Conservation (phyloP, 1,284 basidiomycete genomes). For the Macrocystidia cucumis region DNA sequence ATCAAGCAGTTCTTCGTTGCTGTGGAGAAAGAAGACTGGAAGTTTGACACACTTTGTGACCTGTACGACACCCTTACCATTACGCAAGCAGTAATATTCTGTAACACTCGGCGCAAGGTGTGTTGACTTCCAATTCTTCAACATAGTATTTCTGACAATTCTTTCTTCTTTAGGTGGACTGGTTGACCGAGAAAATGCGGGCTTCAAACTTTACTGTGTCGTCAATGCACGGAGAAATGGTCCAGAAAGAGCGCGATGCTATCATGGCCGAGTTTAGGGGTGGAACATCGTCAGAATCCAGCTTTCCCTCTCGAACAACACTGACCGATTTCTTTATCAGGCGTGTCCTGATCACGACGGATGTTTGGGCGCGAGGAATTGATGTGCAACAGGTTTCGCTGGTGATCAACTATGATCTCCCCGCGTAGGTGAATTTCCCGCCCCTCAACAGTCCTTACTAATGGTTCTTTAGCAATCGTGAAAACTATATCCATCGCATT, state of each 20-base stretch:
- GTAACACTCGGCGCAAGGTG: constrained; percentile 96
- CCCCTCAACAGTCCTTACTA: constrained; percentile 12
- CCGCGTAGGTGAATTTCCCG: constrained; percentile 51
- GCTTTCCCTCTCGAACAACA: constrained; percentile 2
- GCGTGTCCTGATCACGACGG: constrained; percentile 93
- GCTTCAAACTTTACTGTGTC: constrained; percentile 95
- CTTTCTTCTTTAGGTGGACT: constrained; percentile 69
- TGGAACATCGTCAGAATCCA: constrained; percentile 73
- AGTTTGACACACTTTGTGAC: constrained; percentile 98
- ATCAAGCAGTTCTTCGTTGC: constrained; percentile 99
- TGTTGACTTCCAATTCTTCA: constrained; percentile 11
- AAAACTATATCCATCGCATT: constrained; percentile 98
- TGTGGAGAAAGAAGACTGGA: constrained; percentile 99
- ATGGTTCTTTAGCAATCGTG: constrained; percentile 65
- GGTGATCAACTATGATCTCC: constrained; percentile 97
- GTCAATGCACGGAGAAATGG: constrained; percentile 99
- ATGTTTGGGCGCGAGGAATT: constrained; percentile 98
- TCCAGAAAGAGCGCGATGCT: constrained; percentile 95
- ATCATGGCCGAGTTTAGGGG: constrained; percentile 99
- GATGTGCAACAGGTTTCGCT: constrained; percentile 98
- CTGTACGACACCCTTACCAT: constrained; percentile 98
- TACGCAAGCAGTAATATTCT: constrained; percentile 99
- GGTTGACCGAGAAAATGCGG: constrained; percentile 98
- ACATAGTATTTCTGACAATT: constrained; percentile 7
- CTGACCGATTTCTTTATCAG: constrained; percentile 27